phyloP scores from a whole-genome alignment of 2,329 filamentous ascomycete genomes.

The Parascedosporium putredinis region DNA sequence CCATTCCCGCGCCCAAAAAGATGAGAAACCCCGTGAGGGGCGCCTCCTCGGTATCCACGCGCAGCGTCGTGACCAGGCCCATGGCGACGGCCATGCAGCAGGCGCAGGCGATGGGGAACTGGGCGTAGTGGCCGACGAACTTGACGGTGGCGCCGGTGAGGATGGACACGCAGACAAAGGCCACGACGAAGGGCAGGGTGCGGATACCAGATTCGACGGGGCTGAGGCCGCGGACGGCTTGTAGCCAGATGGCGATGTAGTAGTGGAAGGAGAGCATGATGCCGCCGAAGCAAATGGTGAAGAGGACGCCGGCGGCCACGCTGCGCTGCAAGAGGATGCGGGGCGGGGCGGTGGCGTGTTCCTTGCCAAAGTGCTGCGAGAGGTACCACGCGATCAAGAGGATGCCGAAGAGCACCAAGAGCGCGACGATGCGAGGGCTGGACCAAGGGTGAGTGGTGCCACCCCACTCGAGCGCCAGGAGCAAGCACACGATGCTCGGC shows the following conservation, averaged over 20 bases:
- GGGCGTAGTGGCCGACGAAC: not conserved
- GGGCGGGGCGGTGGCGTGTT: slow-evolving; percentile 29
- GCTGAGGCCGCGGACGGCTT: slow-evolving; percentile 27
- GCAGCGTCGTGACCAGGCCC: not conserved
- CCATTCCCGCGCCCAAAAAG: not conserved
- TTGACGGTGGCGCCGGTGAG: slow-evolving; percentile 15
- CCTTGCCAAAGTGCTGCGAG: slow-evolving; percentile 22
- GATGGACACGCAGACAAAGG: slow-evolving; percentile 15
- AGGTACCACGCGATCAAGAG: slow-evolving; percentile 30
- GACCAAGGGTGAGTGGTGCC: slow-evolving; percentile 30
- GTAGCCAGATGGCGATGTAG: slow-evolving; percentile 41
- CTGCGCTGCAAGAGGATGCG: slow-evolving; percentile 29
- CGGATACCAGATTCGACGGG: slow-evolving; percentile 20
- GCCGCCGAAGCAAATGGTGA: slow-evolving; percentile 22
- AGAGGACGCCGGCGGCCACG: slow-evolving; percentile 24
- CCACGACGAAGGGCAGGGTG: slow-evolving; percentile 18
- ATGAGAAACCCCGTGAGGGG: not conserved
- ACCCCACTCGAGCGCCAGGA: slow-evolving; percentile 40
- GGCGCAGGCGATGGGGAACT: not conserved
- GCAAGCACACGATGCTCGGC: slow-evolving; percentile 27
- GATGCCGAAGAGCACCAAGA: slow-evolving; percentile 27
- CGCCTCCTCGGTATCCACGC: not conserved
- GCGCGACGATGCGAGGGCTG: slow-evolving; percentile 29
- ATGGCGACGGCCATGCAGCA: not conserved
- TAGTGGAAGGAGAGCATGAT: slow-evolving; percentile 19